Evolutionary conservation across 163 green algal genomes (phyloP), one percentile per base, ranked within the genome.

Genomic region (Volvox carteri): DNA sequence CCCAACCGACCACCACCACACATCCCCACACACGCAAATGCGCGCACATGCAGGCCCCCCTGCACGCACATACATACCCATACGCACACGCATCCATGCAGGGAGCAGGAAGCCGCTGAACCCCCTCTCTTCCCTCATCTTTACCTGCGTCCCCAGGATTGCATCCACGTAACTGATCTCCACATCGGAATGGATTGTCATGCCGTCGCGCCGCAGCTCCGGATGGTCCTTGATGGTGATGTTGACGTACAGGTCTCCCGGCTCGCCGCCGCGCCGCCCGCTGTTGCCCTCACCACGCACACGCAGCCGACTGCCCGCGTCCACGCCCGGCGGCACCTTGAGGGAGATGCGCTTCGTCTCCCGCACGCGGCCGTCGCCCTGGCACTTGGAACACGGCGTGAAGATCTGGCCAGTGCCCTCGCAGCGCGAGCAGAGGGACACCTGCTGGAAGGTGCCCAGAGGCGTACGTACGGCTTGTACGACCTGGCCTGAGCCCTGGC

Each of bases 201-300:
- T 95, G 70, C 95, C 96, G 30, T 99, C 97, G 4, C 98, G 91
- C 35, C 91, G 84, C 90, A 98, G 91, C 88, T 97, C 91, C 16
- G 93, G 90, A 87, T 98, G 94, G 21, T 94, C 89, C 84, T 94
- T 94, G 33, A 99, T 97, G 9, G 35, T 81, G 73, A 99, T 95
- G 90, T 98, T 98, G n/a, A 99, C 98, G 85, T 98, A 99, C 33
- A 99, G 92, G 93, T 99, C 97, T 44, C 98, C 98, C 0, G 93
- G 77, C 42, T 93, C 89, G 39, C 96, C 97, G 37, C 95, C 96
- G 46, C 93, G 91, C 35, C 92, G 84, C 33, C 97, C 97, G 30
- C 94, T 91, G 54, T 97, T 97, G 81, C 97, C 97, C 92, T 99
- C 97, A 23, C 95, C 95, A 28, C 95, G 90, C 68, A 99, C 95